Evolutionary conservation across 2,329 filamentous ascomycete species (phyloP).

Genomic region (Venturia pyrina): DNA sequence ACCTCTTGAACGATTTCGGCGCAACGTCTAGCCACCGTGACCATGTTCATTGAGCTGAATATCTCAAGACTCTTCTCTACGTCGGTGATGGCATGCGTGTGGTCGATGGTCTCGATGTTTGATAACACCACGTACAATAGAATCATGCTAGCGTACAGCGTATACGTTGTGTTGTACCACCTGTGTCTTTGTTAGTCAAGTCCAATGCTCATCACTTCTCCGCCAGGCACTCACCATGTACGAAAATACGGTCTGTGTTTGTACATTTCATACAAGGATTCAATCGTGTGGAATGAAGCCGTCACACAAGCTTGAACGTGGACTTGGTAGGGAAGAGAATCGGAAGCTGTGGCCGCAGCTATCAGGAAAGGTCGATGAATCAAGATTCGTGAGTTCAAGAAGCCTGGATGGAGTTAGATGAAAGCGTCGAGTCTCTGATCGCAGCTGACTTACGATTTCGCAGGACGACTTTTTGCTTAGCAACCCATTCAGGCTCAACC

Average conservation of each 20-base stretch:
- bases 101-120: constrained; percentile 15
- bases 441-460: constrained; percentile 15
- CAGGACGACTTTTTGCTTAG: constrained; percentile 24
- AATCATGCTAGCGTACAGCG: constrained; percentile 26
- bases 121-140: constrained; percentile 22
- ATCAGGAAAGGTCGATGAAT: constrained; percentile 23
- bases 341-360: constrained; percentile 14
- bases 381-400: constrained; percentile 23
- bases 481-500: constrained; percentile 21
- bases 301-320: constrained; percentile 21
- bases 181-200: neutral
- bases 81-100: constrained; percentile 15
- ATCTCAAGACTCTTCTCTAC: constrained; percentile 24
- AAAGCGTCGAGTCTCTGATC: neutral
- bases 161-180: constrained; percentile 27
- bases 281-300: constrained; percentile 19
- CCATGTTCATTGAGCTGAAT: constrained; percentile 23
- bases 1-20: constrained; percentile 23
- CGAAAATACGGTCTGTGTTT: constrained; percentile 23
- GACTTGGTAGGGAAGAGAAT: constrained; percentile 12
- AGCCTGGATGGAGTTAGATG: constrained; percentile 12
- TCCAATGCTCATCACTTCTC: neutral
- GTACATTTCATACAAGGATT: constrained; percentile 18
- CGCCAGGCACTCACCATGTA: constrained; percentile 17
- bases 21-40: constrained; percentile 23